phyloP scores from a whole-genome alignment of 345 rosid species.

The Salix suchowensis region DNA sequence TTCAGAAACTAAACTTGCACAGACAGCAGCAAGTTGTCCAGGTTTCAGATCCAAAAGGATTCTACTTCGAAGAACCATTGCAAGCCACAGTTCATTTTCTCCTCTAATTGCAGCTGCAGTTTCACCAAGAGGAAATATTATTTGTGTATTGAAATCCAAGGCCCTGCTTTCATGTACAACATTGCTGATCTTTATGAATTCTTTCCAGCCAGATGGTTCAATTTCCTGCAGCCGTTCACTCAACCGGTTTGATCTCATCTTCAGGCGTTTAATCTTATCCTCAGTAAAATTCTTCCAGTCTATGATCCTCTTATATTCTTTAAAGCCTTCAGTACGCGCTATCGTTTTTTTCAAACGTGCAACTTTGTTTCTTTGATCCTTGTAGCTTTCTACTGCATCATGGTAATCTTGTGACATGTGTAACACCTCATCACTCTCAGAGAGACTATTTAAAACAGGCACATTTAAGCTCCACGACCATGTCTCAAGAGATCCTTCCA shows the following conservation, averaged over 20 bases:
- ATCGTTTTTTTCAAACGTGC: conserved; percentile 78
- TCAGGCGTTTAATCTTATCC: conserved; percentile 75
- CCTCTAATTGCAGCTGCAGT: conserved; percentile 96
- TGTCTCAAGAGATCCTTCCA: conserved; percentile 88
- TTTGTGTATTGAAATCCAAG: conserved; percentile 64
- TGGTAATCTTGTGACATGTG: conserved; percentile 55
- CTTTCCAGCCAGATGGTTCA: conserved; percentile 98
- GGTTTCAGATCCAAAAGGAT: conserved; percentile 64
- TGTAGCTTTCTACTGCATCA: conserved; percentile 59
- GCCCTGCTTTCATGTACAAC: conserved; percentile 86
- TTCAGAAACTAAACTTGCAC: conserved; percentile 74
- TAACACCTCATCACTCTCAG: conserved; percentile 59
- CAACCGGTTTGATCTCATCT: conserved; percentile 64
- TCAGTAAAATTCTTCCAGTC: conserved; percentile 52
- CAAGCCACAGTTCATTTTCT: conserved; percentile 95
- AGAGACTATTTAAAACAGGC: conserved; percentile 82
- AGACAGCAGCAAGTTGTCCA: conserved; percentile 78
- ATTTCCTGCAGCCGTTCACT: conserved; percentile 66
- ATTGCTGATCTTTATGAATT: conserved; percentile 73
- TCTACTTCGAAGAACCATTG: conserved; percentile 74
- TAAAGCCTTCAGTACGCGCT: conserved; percentile 72
- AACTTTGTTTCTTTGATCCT: conserved; percentile 65
- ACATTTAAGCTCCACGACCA: conserved; percentile 98
- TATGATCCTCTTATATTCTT: conserved; percentile 74
- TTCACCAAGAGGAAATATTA: conserved; percentile 83